A percentile compares a stretch with the other conserved stretches of the same genome.
These are phyloP conservation scores for Ophiostoma ulmi DNA, from an alignment of 2,329 filamentous ascomycete species.

Conservation along the genomic window DNA sequence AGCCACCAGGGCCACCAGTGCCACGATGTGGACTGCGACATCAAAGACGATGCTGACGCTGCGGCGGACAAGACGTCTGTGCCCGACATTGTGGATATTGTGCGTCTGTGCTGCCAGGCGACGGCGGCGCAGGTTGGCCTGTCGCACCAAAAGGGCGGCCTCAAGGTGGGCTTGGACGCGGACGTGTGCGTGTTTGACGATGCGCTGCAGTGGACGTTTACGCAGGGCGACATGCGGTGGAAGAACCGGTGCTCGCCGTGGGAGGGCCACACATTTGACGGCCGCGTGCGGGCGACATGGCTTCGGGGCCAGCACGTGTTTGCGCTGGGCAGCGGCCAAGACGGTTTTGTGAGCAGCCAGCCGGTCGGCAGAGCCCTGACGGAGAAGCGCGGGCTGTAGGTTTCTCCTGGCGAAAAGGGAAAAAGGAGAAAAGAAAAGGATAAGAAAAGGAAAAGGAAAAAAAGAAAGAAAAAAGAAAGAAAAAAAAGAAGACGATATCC, in stretches of 20 bases:
- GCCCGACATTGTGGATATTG: conserved; percentile 67
- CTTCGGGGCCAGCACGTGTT: conserved; percentile 72
- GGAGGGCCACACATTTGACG: conserved; percentile 71
- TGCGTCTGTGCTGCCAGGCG: conserved; percentile 77
- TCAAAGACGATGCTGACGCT: background rate
- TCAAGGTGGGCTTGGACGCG: conserved; percentile 77
- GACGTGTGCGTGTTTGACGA: conserved; percentile 94
- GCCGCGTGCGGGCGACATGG: conserved; percentile 81
- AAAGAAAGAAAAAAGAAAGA: background rate
- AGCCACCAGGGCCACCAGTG: conserved; percentile 17
- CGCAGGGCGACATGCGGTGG: conserved; percentile 80
- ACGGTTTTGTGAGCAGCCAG: conserved; percentile 46
- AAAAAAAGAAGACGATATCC: background rate
- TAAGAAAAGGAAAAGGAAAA: background rate
- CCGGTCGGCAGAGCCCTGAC: conserved; percentile 52
- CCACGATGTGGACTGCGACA: conserved; percentile 15
- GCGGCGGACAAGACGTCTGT: conserved; percentile 39
- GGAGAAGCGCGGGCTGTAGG: conserved; percentile 24
- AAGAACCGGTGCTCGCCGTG: conserved; percentile 90
- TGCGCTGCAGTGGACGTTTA: conserved; percentile 67
- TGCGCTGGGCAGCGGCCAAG: conserved; percentile 51
- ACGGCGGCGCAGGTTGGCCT: conserved; percentile 87
- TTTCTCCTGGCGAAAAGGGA: background rate
- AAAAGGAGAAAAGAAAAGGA: background rate
- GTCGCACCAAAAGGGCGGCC: conserved; percentile 71